Conservation (phyloP, 306 rosid genomes). For the Carpinus fangiana region DNA sequence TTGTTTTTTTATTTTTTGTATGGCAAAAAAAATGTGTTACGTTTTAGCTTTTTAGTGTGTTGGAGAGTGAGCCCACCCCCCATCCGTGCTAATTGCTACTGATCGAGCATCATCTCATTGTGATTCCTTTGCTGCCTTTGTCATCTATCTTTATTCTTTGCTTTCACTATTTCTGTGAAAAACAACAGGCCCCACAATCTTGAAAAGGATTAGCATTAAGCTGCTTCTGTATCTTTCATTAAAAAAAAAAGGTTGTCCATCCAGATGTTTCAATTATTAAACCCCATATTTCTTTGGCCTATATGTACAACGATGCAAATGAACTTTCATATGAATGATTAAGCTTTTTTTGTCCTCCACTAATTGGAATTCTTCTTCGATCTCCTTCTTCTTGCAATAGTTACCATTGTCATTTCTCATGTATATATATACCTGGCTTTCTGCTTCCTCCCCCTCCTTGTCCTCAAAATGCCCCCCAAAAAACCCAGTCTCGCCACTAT, state of each 20-base stretch:
- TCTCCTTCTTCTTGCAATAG: not conserved
- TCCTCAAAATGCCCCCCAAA: too few relatives aligned
- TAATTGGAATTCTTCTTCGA: not conserved
- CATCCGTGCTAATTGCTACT: constrained; percentile 42
- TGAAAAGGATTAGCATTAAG: constrained; percentile 32
- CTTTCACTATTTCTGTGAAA: constrained; percentile 42
- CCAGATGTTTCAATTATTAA: constrained; percentile 12
- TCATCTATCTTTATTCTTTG: constrained; percentile 45
- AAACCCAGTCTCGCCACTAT: not conserved
- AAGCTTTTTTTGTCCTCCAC: not conserved
- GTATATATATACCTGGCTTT: not conserved
- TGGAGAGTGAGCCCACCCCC: constrained; percentile 52
- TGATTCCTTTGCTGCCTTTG: constrained; percentile 30
- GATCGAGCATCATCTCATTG: constrained; percentile 38
- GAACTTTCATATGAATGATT: not conserved
- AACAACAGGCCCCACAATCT: constrained; percentile 42
- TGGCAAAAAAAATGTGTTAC: constrained; percentile 16
- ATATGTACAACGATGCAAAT: not conserved
- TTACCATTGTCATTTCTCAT: not conserved
- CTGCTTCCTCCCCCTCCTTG: not conserved
- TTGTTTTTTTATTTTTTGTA: not conserved
- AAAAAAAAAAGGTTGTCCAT: constrained; percentile 11
- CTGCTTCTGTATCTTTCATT: constrained; percentile 25
- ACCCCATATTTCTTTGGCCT: constrained; percentile 2
- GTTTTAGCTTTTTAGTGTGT: constrained; percentile 35